These are phyloP conservation scores for Sclerotinia borealis DNA, from an alignment of 2,329 filamentous ascomycete species.

Conservation along the genomic window DNA sequence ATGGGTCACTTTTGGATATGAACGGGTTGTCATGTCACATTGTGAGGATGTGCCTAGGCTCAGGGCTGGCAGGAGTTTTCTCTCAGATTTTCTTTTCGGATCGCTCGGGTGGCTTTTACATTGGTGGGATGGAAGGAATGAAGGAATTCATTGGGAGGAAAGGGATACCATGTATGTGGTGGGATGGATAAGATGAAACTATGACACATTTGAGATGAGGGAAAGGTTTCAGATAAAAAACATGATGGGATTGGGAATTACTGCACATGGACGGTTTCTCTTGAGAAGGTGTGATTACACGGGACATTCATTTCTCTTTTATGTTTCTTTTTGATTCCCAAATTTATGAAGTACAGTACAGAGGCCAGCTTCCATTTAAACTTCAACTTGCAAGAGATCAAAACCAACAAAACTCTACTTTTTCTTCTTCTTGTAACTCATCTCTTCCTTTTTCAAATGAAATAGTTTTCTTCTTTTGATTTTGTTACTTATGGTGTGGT, in stretches of 20 bases:
- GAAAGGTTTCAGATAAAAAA: constrained; percentile 1
- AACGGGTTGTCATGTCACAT: constrained; percentile 9
- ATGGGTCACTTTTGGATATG: constrained; percentile 10
- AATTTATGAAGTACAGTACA: constrained; percentile 9
- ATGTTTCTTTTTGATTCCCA: constrained; percentile 4
- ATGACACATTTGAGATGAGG: constrained; percentile 2
- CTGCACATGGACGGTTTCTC: constrained; percentile 9
- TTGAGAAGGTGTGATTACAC: constrained; percentile 8
- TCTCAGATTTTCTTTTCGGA: constrained; percentile 1
- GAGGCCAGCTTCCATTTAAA: neutral
- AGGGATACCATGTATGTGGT: neutral
- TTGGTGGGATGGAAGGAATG: constrained; percentile 12
- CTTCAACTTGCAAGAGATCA: constrained; percentile 8
- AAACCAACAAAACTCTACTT: neutral
- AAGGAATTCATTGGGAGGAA: neutral
- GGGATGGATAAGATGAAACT: neutral
- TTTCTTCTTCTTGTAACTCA: neutral
- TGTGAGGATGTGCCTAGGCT: constrained; percentile 6
- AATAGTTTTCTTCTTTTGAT: neutral
- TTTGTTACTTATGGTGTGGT: neutral
- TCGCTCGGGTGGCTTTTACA: constrained; percentile 4
- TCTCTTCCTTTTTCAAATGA: neutral
- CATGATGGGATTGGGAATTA: neutral
- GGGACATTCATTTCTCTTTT: constrained; percentile 9
- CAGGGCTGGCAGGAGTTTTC: constrained; percentile 13